phyloP scores from a whole-genome alignment of 2,329 filamentous ascomycete genomes.

The Epichloe hybrida region DNA sequence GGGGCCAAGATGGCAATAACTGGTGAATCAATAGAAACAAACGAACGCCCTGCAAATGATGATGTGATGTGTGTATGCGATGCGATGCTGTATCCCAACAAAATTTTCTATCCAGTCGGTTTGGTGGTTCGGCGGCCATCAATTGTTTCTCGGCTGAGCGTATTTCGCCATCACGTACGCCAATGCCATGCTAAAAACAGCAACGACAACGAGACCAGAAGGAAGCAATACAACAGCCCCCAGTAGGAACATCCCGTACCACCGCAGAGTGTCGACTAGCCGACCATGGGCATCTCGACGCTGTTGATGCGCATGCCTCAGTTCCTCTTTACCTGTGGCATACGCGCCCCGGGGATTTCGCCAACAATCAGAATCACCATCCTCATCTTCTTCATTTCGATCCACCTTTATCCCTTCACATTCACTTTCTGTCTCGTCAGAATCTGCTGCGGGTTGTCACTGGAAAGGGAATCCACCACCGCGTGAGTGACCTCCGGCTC shows the following conservation, averaged over 20 bases:
- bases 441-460: constrained; percentile 32
- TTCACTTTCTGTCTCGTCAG: constrained; percentile 21
- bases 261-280: constrained; percentile 28
- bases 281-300: constrained; percentile 22
- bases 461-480: constrained; percentile 30
- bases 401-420: constrained; percentile 15
- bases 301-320: constrained; percentile 17
- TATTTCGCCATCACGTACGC: constrained; percentile 28
- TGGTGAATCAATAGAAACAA: background rate
- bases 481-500: constrained; percentile 21
- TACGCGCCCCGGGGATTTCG: constrained; percentile 11
- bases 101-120: constrained; percentile 13
- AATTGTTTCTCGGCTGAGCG: constrained; percentile 6
- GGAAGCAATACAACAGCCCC: constrained; percentile 35
- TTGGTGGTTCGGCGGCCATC: background rate
- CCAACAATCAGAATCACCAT: constrained; percentile 10
- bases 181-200: constrained; percentile 21
- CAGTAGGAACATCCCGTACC: constrained; percentile 26
- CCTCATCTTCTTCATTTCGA: constrained; percentile 14
- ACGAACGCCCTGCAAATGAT: constrained; percentile 18
- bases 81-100: background rate
- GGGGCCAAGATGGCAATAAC: background rate
- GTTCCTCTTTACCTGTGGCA: constrained; percentile 12
- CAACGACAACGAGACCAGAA: constrained; percentile 24
- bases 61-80: constrained; percentile 7